Conservation (phyloP, 228 moss, liverwort and hornwort species). For the Sphagnum magellanicum region DNA sequence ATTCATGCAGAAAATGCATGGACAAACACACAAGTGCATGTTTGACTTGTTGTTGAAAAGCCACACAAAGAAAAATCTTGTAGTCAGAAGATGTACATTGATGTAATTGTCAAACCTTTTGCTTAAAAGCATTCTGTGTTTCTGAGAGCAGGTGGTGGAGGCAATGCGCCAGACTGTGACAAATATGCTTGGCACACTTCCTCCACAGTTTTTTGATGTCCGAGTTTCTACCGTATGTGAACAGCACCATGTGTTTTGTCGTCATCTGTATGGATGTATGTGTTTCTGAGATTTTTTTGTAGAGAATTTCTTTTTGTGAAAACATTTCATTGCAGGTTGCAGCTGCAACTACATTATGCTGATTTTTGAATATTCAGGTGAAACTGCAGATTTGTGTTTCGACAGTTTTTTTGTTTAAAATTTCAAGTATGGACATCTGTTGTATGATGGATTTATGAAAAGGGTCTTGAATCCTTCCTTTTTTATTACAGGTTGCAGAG, state of each 20-base stretch:
- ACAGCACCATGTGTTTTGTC: constrained; percentile 6
- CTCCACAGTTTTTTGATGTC: constrained; percentile 92
- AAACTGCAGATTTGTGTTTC: neutral
- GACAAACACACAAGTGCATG: too few relatives aligned
- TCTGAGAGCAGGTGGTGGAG: constrained; percentile 60
- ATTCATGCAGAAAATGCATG: too few relatives aligned
- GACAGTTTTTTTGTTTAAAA: neutral
- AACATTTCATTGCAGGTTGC: too few relatives aligned
- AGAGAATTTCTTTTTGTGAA: too few relatives aligned
- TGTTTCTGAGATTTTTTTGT: neutral
- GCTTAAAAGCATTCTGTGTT: neutral
- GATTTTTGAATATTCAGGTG: too few relatives aligned
- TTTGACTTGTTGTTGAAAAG: too few relatives aligned
- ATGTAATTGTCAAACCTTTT: neutral
- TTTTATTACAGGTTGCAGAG: constrained; percentile 61
- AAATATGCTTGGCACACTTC: constrained; percentile 93
- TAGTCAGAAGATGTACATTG: too few relatives aligned
- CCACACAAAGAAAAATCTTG: too few relatives aligned
- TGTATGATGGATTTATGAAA: neutral
- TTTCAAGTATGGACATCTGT: neutral
- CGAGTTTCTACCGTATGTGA: constrained; percentile 79
- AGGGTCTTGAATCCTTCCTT: neutral
- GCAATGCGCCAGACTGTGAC: constrained; percentile 98
- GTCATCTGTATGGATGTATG: constrained; percentile 1
- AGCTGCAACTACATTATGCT: too few relatives aligned